Base-by-base conservation (phyloP, 257 asterid genomes). In the Verbascum thapsus region DNA sequence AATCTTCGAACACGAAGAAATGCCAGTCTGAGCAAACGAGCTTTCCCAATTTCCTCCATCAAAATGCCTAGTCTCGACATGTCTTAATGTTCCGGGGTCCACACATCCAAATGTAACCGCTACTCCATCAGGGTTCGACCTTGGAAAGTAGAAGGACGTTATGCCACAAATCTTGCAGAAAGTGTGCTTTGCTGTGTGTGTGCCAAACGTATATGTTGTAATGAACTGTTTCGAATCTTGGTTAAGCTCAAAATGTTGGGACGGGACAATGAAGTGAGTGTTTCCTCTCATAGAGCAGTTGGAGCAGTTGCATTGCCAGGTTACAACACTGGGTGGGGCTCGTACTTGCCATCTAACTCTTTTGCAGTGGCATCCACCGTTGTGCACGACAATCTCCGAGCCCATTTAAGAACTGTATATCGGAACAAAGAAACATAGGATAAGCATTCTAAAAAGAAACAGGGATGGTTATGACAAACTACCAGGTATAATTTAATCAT, bases 101-200 rank as follows among this genome's bases (percentile, higher is more conserved):
- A 86, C 79, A 9, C 98, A 91, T 23, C 37, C 43, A 34, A 71
- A 75, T 1, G 95, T 78, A 58, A 91, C 69, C 0, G 92, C 85
- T 22, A 83, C 15, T 0, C 95, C 95, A 55, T 86, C 96, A 0
- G 96, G 96, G 58, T 86, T 91, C 9, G 96, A 83, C 63, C 95
- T 78, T 8, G 98, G 92, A 67, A 80, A 65, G 71, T 86, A 91
- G 75, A 86, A 91, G 37, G 98, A 88, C 10, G 95, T 83, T 52
- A 91, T 85, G 61, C 96, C 98, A 70, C 98, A 91, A 18, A 84
- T 71, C 68, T 71, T 88, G 86, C 96, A 91, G 78, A 91, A 91
- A 8, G 61, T 83, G 77, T 91, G 96, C 53, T 88, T 88, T 3
- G 95, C 92, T 0, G 79, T 83, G 70, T 86, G 98, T 6, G 96